Conservation (phyloP, 2,329 filamentous ascomycete genomes). For the Pyrenophora teres region DNA sequence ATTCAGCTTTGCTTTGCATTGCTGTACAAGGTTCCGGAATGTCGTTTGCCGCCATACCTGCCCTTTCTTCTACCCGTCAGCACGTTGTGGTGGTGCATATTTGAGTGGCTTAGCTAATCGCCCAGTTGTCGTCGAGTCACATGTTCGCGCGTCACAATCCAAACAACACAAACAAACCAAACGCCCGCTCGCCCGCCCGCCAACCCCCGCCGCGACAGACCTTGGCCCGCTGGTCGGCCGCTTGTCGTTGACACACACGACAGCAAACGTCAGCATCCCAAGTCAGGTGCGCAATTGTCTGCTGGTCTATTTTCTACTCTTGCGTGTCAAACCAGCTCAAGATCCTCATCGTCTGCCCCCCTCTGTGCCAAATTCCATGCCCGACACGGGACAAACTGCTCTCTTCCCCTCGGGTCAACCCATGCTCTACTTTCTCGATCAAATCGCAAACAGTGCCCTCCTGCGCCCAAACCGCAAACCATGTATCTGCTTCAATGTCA, state of each 20-base stretch:
- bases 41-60: no score
- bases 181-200: background rate
- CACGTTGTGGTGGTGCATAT: background rate
- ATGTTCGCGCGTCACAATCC: conserved; percentile 23
- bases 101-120: conserved; percentile 16
- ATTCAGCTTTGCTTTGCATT: background rate
- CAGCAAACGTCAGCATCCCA: conserved; percentile 38
- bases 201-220: conserved; percentile 13
- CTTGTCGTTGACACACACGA: conserved; percentile 25
- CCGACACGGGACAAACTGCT: conserved; percentile 2
- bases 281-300: conserved; percentile 30
- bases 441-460: conserved; percentile 16
- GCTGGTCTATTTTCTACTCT: conserved; percentile 12
- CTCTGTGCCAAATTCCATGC: conserved; percentile 7
- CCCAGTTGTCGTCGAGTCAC: conserved; percentile 7
- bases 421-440: conserved; percentile 5
- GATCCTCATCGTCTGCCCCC: conserved; percentile 1
- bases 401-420: conserved; percentile 15
- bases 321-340: conserved; percentile 16
- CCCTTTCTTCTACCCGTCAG: no score
- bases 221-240: conserved; percentile 26
- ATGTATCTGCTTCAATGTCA: conserved; percentile 16
- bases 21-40: no score
- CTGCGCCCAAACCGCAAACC: conserved; percentile 20
- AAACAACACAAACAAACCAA: conserved; percentile 38